These are phyloP conservation scores for Boletellus sp. DNA, from an alignment of 768 basidiomycete species.

Conservation along the genomic window DNA sequence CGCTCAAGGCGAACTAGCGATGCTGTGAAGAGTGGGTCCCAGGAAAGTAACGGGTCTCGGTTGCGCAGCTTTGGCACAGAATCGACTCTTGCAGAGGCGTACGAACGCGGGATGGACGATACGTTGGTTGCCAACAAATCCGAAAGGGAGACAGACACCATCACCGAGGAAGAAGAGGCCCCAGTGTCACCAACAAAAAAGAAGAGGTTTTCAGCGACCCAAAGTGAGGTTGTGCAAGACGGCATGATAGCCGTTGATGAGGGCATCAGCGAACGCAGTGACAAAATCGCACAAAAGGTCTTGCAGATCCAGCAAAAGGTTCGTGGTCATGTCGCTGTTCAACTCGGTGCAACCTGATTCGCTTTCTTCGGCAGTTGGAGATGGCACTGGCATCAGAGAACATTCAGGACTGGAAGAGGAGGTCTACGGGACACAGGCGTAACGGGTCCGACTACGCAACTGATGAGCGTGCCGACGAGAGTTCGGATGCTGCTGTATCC, in stretches of 20 bases:
- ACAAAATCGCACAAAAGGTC: constrained; percentile 85
- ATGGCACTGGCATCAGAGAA: constrained; percentile 64
- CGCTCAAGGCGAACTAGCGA: constrained; percentile 63
- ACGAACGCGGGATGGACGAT: constrained; percentile 43
- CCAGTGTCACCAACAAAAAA: constrained; percentile 46
- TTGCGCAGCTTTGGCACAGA: constrained; percentile 76
- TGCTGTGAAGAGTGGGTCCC: constrained; percentile 40
- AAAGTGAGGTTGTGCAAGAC: constrained; percentile 61
- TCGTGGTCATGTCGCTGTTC: constrained; percentile 14
- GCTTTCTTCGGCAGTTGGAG: constrained; percentile 53
- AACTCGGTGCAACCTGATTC: constrained; percentile 4
- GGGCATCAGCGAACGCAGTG: constrained; percentile 79
- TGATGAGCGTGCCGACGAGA: constrained; percentile 56
- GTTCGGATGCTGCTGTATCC: constrained; percentile 43
- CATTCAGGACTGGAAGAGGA: constrained; percentile 31
- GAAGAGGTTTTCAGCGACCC: constrained; percentile 78
- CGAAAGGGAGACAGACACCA: constrained; percentile 49
- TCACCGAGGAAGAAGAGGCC: constrained; percentile 54
- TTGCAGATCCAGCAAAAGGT: constrained; percentile 91
- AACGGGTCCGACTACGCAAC: constrained; percentile 27
- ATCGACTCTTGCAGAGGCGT: constrained; percentile 72
- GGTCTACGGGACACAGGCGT: constrained; percentile 22
- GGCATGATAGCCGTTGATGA: constrained; percentile 86
- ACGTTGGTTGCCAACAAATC: constrained; percentile 33
- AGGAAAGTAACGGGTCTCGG: constrained; percentile 30